A percentile compares a stretch with the other conserved stretches of the same genome.
Evolutionary conservation across 352 stramenopile species (phyloP).

Genomic region (Globisporangium orthogonon): DNA sequence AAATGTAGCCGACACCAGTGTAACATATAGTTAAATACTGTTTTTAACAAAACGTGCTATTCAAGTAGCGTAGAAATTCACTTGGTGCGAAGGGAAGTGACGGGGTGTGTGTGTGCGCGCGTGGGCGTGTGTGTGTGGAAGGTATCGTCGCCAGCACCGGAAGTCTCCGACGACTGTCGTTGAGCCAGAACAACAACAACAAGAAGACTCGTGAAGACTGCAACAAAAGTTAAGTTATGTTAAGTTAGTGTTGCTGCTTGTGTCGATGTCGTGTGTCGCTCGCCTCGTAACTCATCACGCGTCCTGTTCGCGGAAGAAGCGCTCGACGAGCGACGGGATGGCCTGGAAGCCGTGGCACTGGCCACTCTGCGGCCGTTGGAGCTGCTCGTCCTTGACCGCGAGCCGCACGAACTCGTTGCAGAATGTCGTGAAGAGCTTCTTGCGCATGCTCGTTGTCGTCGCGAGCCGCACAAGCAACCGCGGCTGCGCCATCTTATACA

Average conservation of each 20-base stretch:
- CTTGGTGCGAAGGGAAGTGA: too few relatives aligned
- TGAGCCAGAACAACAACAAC: too few relatives aligned
- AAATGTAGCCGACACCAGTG: too few relatives aligned
- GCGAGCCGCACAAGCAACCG: conserved; percentile 37
- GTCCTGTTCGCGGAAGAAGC: conserved; percentile 30
- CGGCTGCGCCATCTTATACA: conserved; percentile 44
- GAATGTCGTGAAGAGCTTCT: conserved; percentile 39
- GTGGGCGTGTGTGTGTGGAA: too few relatives aligned
- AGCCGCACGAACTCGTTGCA: conserved; percentile 42
- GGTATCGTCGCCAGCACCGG: too few relatives aligned
- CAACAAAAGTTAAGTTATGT: too few relatives aligned
- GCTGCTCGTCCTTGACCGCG: conserved; percentile 23
- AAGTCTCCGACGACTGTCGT: too few relatives aligned
- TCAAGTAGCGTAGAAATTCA: too few relatives aligned
- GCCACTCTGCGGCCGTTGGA: conserved; percentile 18
- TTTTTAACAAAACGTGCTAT: too few relatives aligned
- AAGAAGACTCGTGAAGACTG: too few relatives aligned
- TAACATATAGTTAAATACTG: too few relatives aligned
- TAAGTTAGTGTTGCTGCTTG: neutral
- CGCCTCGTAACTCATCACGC: neutral
- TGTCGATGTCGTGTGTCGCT: neutral
- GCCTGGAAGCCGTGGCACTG: conserved; percentile 26
- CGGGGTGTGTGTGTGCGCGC: too few relatives aligned
- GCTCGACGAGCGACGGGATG: conserved; percentile 37
- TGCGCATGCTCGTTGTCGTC: conserved; percentile 27